Evolutionary conservation across 1,284 basidiomycete genomes (phyloP).

Genomic region (Ustanciosporium gigantosporum): DNA sequence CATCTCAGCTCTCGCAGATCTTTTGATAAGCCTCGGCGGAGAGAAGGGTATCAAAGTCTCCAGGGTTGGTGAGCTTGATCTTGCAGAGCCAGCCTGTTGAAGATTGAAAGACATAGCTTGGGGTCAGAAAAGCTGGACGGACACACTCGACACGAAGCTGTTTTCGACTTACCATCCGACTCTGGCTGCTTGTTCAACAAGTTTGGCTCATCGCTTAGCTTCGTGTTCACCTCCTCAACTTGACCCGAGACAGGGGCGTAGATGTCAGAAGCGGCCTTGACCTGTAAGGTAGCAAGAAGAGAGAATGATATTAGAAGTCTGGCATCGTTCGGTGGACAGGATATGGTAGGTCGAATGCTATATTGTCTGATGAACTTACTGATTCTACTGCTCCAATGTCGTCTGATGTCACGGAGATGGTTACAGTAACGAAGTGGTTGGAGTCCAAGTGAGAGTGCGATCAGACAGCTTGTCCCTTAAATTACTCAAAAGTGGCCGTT

Average conservation of each 20-base stretch:
- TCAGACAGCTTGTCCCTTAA: too few relatives aligned
- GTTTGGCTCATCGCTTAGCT: slow-evolving; percentile 72
- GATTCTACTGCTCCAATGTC: slow-evolving; percentile 94
- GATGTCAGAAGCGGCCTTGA: slow-evolving; percentile 96
- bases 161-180: slow-evolving; percentile 72
- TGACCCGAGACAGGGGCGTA: slow-evolving; percentile 90
- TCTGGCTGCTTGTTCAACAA: slow-evolving; percentile 89
- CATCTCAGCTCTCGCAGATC: slow-evolving; percentile 39
- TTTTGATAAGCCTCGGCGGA: slow-evolving; percentile 76
- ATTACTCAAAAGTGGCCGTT: too few relatives aligned
- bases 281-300: too few relatives aligned
- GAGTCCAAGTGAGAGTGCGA: too few relatives aligned
- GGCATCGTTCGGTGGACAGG: neutral
- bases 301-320: too few relatives aligned
- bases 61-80: slow-evolving; percentile 77
- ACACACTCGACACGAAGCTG: neutral
- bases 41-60: slow-evolving; percentile 76
- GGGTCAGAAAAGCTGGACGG: neutral
- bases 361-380: slow-evolving; percentile 60
- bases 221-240: slow-evolving; percentile 78
- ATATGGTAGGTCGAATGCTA: neutral
- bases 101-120: neutral
- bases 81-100: slow-evolving; percentile 91
- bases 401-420: too few relatives aligned
- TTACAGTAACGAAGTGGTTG: too few relatives aligned